Evolutionary conservation across 768 basidiomycete species (phyloP).

Genomic region (Podaxis carcinomalis): DNA sequence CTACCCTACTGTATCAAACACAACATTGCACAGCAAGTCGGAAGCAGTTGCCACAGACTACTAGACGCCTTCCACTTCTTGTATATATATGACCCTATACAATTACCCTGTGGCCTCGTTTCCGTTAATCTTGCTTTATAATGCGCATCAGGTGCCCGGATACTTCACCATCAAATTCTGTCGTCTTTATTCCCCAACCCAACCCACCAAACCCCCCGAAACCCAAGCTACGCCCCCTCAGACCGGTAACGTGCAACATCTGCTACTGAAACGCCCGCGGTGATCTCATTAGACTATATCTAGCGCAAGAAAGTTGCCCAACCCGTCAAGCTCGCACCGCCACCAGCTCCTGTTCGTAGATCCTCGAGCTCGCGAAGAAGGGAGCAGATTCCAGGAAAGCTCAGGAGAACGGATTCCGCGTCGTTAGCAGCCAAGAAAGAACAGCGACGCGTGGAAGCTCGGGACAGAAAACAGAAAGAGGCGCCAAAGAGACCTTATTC

Average conservation of each 20-base stretch:
- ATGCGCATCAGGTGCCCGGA: slow-evolving; percentile 9
- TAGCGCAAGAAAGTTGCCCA: slow-evolving; percentile 2
- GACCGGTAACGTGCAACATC: not conserved
- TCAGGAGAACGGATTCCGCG: slow-evolving; percentile 6
- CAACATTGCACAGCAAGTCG: not conserved
- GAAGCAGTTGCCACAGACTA: not conserved
- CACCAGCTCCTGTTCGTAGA: not conserved
- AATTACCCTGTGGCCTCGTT: not conserved
- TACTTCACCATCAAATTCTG: slow-evolving; percentile 1
- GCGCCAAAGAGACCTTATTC: slow-evolving; percentile 15
- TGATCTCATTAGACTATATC: not conserved
- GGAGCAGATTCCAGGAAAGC: slow-evolving; percentile 10
- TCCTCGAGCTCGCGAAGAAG: slow-evolving; percentile 7
- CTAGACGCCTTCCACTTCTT: not conserved
- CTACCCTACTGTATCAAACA: not conserved
- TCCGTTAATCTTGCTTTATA: not conserved
- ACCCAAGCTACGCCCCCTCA: not conserved
- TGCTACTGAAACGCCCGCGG: not conserved
- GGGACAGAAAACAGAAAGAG: slow-evolving; percentile 23
- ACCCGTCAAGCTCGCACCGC: not conserved
- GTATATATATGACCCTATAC: slow-evolving; percentile 6
- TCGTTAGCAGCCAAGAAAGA: slow-evolving; percentile 2
- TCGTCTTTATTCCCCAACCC: not conserved
- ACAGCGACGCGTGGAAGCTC: not conserved
- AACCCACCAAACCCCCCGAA: not conserved